These are phyloP conservation scores for Elsinoe perseae DNA, from an alignment of 2,329 filamentous ascomycete genomes.

Conservation along the genomic window DNA sequence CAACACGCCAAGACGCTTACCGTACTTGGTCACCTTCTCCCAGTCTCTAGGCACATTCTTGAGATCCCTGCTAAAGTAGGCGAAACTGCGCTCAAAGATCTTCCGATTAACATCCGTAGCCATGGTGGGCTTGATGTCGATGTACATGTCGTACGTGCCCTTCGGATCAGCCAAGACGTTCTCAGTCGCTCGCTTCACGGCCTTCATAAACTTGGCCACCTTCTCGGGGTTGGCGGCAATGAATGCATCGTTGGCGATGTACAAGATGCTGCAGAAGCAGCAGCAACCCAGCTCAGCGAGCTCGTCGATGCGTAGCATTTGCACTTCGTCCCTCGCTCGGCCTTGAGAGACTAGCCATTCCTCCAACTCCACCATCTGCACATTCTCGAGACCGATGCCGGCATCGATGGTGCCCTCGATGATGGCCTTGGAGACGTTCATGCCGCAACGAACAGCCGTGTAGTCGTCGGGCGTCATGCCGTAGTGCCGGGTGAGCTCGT, in stretches of 20 bases:
- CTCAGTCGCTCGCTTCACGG: constrained; percentile 67
- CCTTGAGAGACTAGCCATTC: constrained; percentile 61
- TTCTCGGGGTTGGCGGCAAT: constrained; percentile 58
- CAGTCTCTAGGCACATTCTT: constrained; percentile 70
- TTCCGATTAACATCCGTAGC: constrained; percentile 61
- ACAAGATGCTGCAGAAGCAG: constrained; percentile 76
- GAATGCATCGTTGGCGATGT: constrained; percentile 70
- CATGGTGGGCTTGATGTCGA: constrained; percentile 66
- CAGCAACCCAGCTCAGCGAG: constrained; percentile 72
- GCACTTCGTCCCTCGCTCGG: constrained; percentile 58
- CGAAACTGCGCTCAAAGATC: constrained; percentile 72
- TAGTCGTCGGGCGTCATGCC: constrained; percentile 66
- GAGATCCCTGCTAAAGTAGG: constrained; percentile 66
- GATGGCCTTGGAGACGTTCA: constrained; percentile 73
- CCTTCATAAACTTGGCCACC: constrained; percentile 60
- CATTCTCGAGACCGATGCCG: constrained; percentile 70
- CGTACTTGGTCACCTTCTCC: constrained; percentile 69
- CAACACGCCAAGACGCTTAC: constrained; percentile 63
- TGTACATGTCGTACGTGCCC: constrained; percentile 59
- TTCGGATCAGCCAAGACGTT: constrained; percentile 58
- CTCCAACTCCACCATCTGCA: constrained; percentile 75
- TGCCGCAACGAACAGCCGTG: constrained; percentile 68
- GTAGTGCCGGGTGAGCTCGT: constrained; percentile 71
- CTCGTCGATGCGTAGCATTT: constrained; percentile 76
- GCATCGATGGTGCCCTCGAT: constrained; percentile 65